Percentiles rank a stretch among this genome's conserved stretches.
These are phyloP conservation scores for Kwoniella dendrophila DNA, from an alignment of 768 basidiomycete genomes.

Conservation along the genomic window DNA sequence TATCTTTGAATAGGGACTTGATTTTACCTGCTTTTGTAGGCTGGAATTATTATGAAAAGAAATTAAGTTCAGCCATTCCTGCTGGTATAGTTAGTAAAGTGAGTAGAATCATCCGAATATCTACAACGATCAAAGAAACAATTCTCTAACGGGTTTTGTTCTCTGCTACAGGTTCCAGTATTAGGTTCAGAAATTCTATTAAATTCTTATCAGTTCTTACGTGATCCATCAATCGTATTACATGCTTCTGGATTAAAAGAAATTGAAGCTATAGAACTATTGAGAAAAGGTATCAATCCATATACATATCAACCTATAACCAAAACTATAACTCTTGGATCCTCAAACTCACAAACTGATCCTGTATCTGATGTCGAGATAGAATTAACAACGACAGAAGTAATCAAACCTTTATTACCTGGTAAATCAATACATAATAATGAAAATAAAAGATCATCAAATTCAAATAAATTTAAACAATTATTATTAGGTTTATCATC, in stretches of 20 bases:
- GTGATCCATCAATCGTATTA: conserved; percentile 16
- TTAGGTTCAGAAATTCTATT: conserved; percentile 17
- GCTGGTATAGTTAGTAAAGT: conserved; percentile 20
- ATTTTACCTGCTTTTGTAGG: conserved; percentile 26
- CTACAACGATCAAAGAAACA: background rate
- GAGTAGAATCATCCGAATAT: background rate
- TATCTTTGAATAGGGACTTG: conserved; percentile 11
- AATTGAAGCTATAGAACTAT: conserved; percentile 17
- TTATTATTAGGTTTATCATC: no score
- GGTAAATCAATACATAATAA: background rate
- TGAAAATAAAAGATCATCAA: no score
- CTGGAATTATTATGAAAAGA: conserved; percentile 21
- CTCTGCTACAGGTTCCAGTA: conserved; percentile 19
- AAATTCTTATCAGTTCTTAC: conserved; percentile 19
- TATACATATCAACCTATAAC: conserved; percentile 9
- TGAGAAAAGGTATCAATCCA: conserved; percentile 17
- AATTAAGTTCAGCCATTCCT: conserved; percentile 24
- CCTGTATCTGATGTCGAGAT: no score
- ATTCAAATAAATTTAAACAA: no score
- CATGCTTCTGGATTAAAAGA: conserved; percentile 18
- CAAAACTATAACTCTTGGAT: background rate
- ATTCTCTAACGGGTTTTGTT: background rate
- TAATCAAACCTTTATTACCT: background rate
- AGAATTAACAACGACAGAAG: no score
- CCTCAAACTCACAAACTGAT: background rate